Base-by-base conservation (phyloP, 202 grass and related monocot species). In the Elaeis oleifera region DNA sequence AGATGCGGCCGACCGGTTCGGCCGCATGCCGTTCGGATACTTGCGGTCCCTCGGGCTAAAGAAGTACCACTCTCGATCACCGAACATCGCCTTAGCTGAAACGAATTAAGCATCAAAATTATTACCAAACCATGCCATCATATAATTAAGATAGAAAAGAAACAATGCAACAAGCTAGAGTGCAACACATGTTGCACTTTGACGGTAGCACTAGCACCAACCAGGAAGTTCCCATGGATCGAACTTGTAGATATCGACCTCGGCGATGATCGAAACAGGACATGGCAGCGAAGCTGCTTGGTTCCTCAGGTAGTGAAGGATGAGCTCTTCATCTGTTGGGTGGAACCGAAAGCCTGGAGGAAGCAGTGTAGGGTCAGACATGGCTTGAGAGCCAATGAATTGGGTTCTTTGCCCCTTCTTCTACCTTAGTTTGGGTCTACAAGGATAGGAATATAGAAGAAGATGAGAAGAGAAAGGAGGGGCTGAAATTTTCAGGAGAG, bases 171-270 rank as follows among this genome's bases (percentile, higher is more conserved):
- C 36, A 44, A 36, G 32, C 32, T 11, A 8, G 32, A 9, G 32
- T 36, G 32, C 32, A 36, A 36, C 32, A 9, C 32, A 36, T 36
- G 32, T 36, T 36, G 32, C 32, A 36, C 32, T 36, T 1, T 11
- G 32, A 36, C 32, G 1, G 36, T 3, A 44, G 8, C 0, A 44
- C 61, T 64, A 55, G 5, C 24, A 69, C 18, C 6, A 70, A 94
- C 89, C 79, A 23, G 88, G 88, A 0, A 92, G 80, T 3, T 94
- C 78, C 89, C 89, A 94, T 0, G 89, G 89, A 32, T 94, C 71
- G 56, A 74, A 76, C 60, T 85, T 94, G 84, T 94, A 94, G 79
- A 94, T 88, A 74, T 94, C 84, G 6, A 94, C 80, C 68, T 88
- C 89, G 13, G 89, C 84, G 74, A 92, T 76, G 48, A 92, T 59